Conservation (phyloP, 2,329 filamentous ascomycete species). For the Epichloe sylvatica region DNA sequence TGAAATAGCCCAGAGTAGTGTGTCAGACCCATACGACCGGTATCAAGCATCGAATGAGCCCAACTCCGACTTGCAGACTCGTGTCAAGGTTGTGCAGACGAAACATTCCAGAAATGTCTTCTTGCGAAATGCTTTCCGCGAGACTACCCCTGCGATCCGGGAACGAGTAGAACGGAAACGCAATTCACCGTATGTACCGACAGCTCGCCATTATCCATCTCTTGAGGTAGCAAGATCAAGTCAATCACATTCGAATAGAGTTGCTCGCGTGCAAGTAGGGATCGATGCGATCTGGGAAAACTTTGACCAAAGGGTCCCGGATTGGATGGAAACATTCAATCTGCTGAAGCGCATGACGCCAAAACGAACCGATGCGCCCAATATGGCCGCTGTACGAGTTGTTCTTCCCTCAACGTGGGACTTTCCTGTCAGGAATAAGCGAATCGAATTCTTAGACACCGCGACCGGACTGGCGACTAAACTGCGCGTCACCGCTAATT, state of each 20-base stretch:
- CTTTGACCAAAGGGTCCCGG: conserved; percentile 15
- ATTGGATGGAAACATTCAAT: conserved; percentile 28
- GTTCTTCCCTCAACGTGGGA: conserved; percentile 22
- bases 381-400: conserved; percentile 24
- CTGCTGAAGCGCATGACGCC: conserved; percentile 25
- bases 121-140: conserved; percentile 17
- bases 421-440: conserved; percentile 21
- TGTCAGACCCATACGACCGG: background rate
- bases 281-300: conserved; percentile 21
- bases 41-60: conserved; percentile 4
- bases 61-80: background rate
- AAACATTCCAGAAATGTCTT: conserved; percentile 14
- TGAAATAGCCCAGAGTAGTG: background rate
- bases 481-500: conserved; percentile 21
- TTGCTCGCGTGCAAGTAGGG: conserved; percentile 23
- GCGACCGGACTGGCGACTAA: conserved; percentile 19
- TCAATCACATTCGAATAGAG: conserved; percentile 9
- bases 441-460: conserved; percentile 21
- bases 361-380: conserved; percentile 16
- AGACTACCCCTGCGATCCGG: conserved; percentile 9
- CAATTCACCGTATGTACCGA: conserved; percentile 16
- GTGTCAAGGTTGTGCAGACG: background rate
- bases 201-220: conserved; percentile 16
- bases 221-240: conserved; percentile 12
- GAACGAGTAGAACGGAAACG: conserved; percentile 10